Evolutionary conservation across 2,329 filamentous ascomycete genomes (phyloP).

Genomic region (Hypoxylon sp.): DNA sequence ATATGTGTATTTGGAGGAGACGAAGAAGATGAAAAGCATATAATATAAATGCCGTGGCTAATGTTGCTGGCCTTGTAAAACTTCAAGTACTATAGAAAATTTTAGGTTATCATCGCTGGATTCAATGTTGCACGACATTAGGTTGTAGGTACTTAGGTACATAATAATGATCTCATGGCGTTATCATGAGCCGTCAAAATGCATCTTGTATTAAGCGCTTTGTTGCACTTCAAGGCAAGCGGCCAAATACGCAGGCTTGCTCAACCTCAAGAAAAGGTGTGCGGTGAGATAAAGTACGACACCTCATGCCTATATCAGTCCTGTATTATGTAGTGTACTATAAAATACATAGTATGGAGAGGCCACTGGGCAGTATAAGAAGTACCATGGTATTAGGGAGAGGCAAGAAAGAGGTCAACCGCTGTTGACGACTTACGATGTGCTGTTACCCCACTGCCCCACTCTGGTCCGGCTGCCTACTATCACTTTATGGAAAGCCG

Average conservation of each 20-base stretch:
- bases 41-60: not conserved
- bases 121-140: constrained; percentile 11
- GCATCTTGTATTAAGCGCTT: constrained; percentile 36
- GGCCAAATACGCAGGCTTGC: constrained; percentile 1
- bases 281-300: not conserved
- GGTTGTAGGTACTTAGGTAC: not conserved
- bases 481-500: constrained; percentile 19
- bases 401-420: not conserved
- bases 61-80: not conserved
- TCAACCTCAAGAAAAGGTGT: not conserved
- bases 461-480: constrained; percentile 2
- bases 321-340: not conserved
- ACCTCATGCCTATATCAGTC: not conserved
- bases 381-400: not conserved
- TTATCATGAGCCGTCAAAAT: constrained; percentile 5
- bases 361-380: not conserved
- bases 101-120: constrained; percentile 9
- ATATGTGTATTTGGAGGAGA: constrained; percentile 11
- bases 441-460: constrained; percentile 1
- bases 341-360: not conserved
- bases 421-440: constrained; percentile 26
- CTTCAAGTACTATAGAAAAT: not conserved
- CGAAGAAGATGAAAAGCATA: constrained; percentile 4
- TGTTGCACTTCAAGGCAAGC: constrained; percentile 30
- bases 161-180: constrained; percentile 9